Evolutionary conservation across 345 rosid species (phyloP).

Genomic region (Gossypium stocksii): DNA sequence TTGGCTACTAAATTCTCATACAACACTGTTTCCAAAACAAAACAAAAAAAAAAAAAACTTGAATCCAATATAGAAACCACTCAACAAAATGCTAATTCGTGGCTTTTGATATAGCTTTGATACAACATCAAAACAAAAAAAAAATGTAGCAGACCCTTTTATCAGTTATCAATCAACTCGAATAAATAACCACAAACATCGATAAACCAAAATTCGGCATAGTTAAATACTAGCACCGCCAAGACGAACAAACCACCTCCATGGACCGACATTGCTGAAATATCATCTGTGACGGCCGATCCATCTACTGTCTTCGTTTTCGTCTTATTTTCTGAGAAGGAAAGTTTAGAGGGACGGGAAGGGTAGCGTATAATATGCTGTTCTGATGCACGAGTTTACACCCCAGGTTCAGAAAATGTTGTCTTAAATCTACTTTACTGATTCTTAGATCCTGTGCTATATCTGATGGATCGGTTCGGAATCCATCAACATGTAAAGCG

Average conservation of each 20-base stretch:
- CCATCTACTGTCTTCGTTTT: constrained; percentile 31
- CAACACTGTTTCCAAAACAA: too few relatives aligned
- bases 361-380: constrained; percentile 26
- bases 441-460: constrained; percentile 71
- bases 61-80: too few relatives aligned
- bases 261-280: neutral
- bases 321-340: constrained; percentile 30
- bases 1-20: too few relatives aligned
- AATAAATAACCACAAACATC: neutral
- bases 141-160: neutral
- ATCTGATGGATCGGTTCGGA: constrained; percentile 56
- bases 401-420: constrained; percentile 53
- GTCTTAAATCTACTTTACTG: constrained; percentile 37
- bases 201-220: neutral
- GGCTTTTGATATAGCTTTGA: neutral
- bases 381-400: constrained; percentile 54
- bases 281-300: neutral
- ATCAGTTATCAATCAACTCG: neutral
- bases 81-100: too few relatives aligned
- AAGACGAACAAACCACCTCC: too few relatives aligned
- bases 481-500: constrained; percentile 63
- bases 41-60: too few relatives aligned
- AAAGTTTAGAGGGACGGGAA: constrained; percentile 67
- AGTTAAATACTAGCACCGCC: neutral
- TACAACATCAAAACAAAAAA: neutral